Evolutionary conservation across 164 flowering plant genomes (phyloP).

Genomic region (Dillenia suffruticosa): DNA sequence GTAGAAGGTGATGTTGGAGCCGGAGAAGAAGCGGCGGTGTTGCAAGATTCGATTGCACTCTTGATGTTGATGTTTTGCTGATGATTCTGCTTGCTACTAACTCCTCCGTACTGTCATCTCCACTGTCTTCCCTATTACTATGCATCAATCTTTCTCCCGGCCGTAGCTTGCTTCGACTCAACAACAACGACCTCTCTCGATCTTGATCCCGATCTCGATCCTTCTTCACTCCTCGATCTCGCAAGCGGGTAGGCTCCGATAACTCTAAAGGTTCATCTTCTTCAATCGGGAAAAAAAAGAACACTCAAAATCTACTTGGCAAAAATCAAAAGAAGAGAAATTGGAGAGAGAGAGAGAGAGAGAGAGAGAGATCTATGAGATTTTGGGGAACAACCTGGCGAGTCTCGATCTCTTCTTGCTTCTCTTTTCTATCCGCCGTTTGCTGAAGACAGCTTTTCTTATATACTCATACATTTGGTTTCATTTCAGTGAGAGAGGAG

Average conservation of each 20-base stretch:
- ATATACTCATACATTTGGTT: conserved; percentile 12
- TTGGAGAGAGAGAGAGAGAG: not conserved
- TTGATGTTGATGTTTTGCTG: conserved; percentile 79
- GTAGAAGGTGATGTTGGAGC: conserved; percentile 48
- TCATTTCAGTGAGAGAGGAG: no score
- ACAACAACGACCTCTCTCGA: conserved; percentile 53
- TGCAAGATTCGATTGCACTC: conserved; percentile 41
- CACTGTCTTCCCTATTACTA: conserved; percentile 54
- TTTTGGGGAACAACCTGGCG: conserved; percentile 53
- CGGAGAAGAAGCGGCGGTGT: conserved; percentile 26
- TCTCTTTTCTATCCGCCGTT: conserved; percentile 86
- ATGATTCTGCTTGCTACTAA: conserved; percentile 28
- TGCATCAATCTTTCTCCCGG: conserved; percentile 54
- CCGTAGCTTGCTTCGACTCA: conserved; percentile 61
- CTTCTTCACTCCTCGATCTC: conserved; percentile 40
- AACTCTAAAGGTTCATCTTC: conserved; percentile 72
- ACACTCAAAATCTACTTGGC: not conserved
- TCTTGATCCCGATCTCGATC: conserved; percentile 44
- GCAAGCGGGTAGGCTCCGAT: conserved; percentile 66
- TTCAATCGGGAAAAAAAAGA: conserved; percentile 28
- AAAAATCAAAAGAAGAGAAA: not conserved
- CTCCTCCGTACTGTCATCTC: conserved; percentile 75
- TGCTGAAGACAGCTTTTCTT: not conserved
- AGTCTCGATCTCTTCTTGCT: conserved; percentile 74
- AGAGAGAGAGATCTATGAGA: conserved; percentile 28